Percentiles rank a stretch among this genome's conserved stretches.
Evolutionary conservation across 179 eudicot species (phyloP).

Genomic region (Beta lomatogona): DNA sequence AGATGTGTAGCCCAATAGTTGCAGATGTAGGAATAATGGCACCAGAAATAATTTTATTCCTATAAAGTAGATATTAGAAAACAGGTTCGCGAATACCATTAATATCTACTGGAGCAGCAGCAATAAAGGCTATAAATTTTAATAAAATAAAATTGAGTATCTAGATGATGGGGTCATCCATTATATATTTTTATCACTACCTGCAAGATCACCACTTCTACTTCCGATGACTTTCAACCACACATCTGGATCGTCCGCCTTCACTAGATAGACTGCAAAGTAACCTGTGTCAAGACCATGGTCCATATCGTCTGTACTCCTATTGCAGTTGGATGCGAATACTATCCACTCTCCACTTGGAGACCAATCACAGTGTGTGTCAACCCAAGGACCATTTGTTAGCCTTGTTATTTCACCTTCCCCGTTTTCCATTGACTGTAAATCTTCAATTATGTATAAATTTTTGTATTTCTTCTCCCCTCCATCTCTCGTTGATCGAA

Average conservation of each 20-base stretch:
- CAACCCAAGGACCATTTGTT: conserved; percentile 28
- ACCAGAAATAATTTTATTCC: too few species aligned
- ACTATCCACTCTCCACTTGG: conserved; percentile 1
- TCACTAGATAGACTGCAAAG: conserved; percentile 26
- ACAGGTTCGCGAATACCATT: too few species aligned
- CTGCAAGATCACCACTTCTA: background rate
- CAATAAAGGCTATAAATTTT: too few species aligned
- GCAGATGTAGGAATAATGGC: too few species aligned
- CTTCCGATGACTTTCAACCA: too few species aligned
- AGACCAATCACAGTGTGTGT: conserved; percentile 33
- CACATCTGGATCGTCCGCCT: background rate
- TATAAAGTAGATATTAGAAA: too few species aligned
- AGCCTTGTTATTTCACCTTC: conserved; percentile 17
- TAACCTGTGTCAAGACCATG: conserved; percentile 25
- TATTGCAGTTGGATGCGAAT: conserved; percentile 18
- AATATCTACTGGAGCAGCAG: too few species aligned
- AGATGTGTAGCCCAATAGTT: too few species aligned
- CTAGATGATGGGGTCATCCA: too few species aligned
- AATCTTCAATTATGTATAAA: conserved; percentile 21
- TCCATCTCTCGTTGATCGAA: conserved; percentile 12
- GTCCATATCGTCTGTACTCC: background rate
- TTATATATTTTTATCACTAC: too few species aligned
- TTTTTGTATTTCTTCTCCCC: conserved; percentile 1
- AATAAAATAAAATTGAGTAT: too few species aligned
- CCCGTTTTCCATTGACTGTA: background rate